These are phyloP conservation scores for Pythium biforme DNA, from an alignment of 352 stramenopile species.

Conservation along the genomic window DNA sequence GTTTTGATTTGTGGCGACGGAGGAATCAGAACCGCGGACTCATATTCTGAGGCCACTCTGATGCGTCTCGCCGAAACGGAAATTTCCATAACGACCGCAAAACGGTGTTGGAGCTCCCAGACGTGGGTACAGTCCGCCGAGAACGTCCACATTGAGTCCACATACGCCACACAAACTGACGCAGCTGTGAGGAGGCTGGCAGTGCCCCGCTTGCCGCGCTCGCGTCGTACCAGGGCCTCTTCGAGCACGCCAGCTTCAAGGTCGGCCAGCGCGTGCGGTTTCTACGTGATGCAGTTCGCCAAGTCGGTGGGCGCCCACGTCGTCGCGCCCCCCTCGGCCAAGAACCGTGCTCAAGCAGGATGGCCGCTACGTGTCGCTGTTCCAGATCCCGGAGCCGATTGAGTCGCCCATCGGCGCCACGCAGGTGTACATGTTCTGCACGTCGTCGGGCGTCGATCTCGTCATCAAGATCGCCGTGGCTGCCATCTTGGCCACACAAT, in stretches of 20 bases:
- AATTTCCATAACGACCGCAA: too few relatives aligned
- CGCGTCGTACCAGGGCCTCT: slow-evolving; percentile 40
- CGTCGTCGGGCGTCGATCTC: slow-evolving; percentile 31
- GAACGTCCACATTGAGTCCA: slow-evolving; percentile 34
- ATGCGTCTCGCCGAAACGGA: too few relatives aligned
- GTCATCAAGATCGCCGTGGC: slow-evolving; percentile 36
- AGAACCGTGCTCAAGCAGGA: slow-evolving; percentile 41
- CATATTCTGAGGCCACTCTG: too few relatives aligned
- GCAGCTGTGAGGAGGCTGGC: slow-evolving; percentile 35
- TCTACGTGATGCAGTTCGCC: slow-evolving; percentile 28
- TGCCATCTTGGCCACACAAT: too few relatives aligned
- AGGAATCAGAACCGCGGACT: too few relatives aligned
- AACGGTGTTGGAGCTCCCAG: too few relatives aligned
- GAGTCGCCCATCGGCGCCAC: slow-evolving; percentile 22
- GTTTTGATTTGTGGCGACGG: too few relatives aligned
- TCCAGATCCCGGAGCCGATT: slow-evolving; percentile 34
- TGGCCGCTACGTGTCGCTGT: slow-evolving; percentile 41
- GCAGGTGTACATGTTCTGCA: slow-evolving; percentile 19
- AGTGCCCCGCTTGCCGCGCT: slow-evolving; percentile 29
- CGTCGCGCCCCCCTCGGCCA: slow-evolving; percentile 34
- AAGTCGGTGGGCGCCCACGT: slow-evolving; percentile 20
- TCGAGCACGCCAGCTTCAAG: slow-evolving; percentile 22
- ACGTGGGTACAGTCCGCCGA: too few relatives aligned
- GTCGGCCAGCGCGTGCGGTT: slow-evolving; percentile 26
- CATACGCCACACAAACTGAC: slow-evolving; percentile 40